Base-by-base conservation (phyloP, 73 alveolate species). In the Paramecium octaurelia region DNA sequence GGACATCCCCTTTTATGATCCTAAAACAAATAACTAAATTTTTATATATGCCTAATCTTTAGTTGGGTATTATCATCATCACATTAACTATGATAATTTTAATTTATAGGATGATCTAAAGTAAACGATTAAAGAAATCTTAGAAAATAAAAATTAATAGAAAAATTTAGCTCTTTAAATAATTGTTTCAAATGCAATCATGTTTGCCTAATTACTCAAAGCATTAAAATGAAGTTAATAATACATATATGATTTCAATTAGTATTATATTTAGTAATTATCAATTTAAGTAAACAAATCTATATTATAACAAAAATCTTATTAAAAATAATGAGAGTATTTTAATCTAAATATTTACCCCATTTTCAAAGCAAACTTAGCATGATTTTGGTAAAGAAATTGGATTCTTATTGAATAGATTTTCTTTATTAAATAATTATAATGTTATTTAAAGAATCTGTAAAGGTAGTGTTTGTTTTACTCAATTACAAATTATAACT, bases 11-110 rank as follows among this genome's bases (percentile, higher is more conserved):
- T 64, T 34, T 43, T 40, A 10, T 44, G 91, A 80, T 80, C 0
- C 31, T n/a, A 42, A 80, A 46, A 80, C 91, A 0, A 80, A 42
- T 18, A 43, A 31, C 20, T 18, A 14, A 42, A 80, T 80, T n/a
- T 43, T 80, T 31, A 31, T 31, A 6, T 80, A 80, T 80, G 76
- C 76, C 9, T 24, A 80, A 80, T 48, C 70, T 24, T 23, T 44
- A 7, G 31, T 80, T 9, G 91, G 91, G 4, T 80, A 80, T 43
- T 80, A 80, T 24, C 75, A 80, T 44, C 91, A 80, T 40, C 48
- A 40, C 48, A 40, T 40, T 64, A 64, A 64, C 31, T 64, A 64
- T 64, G 84, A 64, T 64, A 64, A 64, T 34, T 64, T 64, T 64
- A 1, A 27, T 23, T 64, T 64, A 64, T 14, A 64, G 9, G 84